Conservation (phyloP, 768 basidiomycete species). For the Gloeopeniophorella convolvens region DNA sequence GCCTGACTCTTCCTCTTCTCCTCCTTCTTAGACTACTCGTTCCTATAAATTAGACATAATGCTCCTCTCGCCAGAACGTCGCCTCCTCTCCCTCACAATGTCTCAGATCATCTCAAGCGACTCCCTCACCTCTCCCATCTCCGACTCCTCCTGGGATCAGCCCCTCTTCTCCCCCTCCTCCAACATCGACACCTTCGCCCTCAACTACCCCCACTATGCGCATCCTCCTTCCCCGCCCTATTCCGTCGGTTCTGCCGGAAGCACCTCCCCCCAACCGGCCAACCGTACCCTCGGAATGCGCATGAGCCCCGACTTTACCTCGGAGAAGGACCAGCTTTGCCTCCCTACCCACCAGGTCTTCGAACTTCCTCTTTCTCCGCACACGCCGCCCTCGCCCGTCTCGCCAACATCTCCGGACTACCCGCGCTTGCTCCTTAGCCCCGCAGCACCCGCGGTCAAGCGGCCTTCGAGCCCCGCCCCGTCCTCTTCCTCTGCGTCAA, state of each 20-base stretch:
- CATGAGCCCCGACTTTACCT: conserved; percentile 36
- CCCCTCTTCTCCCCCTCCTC: conserved; percentile 35
- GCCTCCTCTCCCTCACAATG: conserved; percentile 35
- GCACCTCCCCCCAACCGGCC: conserved; percentile 27
- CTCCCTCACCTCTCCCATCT: conserved; percentile 49
- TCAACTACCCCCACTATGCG: conserved; percentile 21
- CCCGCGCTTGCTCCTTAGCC: conserved; percentile 15
- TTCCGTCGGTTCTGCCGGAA: conserved; percentile 38
- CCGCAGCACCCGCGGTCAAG: conserved; percentile 16
- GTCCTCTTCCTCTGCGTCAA: conserved; percentile 25
- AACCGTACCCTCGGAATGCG: conserved; percentile 46
- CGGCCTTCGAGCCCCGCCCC: conserved; percentile 28
- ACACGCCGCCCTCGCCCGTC: conserved; percentile 30
- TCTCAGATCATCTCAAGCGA: conserved; percentile 54
- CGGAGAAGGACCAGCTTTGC: conserved; percentile 47
- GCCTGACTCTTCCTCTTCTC: conserved; percentile 14
- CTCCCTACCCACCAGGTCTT: conserved; percentile 70
- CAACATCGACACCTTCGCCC: conserved; percentile 27
- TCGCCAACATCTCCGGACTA: conserved; percentile 26
- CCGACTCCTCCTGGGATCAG: conserved; percentile 46
- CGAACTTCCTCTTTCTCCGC: conserved; percentile 41
- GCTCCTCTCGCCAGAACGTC: conserved; percentile 22
- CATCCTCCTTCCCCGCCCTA: conserved; percentile 34
- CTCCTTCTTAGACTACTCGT: conserved; percentile 12
- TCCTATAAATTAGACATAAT: conserved; percentile 22